Evolutionary conservation across 2,329 filamentous ascomycete genomes (phyloP), one percentile per base, ranked within the genome.

Genomic region (Mollisiaceae sp.): DNA sequence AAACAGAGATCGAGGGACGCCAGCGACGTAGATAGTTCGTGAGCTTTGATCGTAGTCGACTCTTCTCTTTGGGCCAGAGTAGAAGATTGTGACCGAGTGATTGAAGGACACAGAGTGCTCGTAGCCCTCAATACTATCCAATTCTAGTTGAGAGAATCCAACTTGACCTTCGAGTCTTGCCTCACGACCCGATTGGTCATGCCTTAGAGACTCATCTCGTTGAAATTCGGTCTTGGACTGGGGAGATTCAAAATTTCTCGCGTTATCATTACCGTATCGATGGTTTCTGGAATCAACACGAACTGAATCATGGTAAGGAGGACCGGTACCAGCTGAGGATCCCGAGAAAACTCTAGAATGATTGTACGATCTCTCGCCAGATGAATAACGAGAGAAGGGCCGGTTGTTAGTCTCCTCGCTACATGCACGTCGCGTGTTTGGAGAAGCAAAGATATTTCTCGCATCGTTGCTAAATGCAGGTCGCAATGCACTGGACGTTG

Each of bases 1-100:
- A 54, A 73, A 72, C 41, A 63, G 58, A 12, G 59, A 36, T 22
- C 47, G 24, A 27, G 65, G 36, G 8, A 65, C 52, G 18, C 66
- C 60, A 2, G 38, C 52, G 60, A 74, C 50, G 38, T 63, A 70
- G 1, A 69, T 57, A 24, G 71, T 72, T 8, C 68, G 67, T 2
- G 54, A 5, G 22, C 55, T 45, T 32, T 54, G 24, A 15, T 64
- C 52, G 4, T 52, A 32, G 22, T 22, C 20, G 18, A 58, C 45
- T 35, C 55, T 22, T 52, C 54, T 32, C 55, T 27, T 24, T 35
- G 41, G 11, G 38, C 58, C 60, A 22, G 36, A 43, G 15, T 50
- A 63, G 36, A 22, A 59, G 24, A 50, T 57, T 22, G 50, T 61
- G 4, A 61, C 35, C 1, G 24, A 27, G 52, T 22, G 62, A 38